Base-by-base conservation (phyloP, 352 stramenopile genomes). In the Phytophthora nicotianae region DNA sequence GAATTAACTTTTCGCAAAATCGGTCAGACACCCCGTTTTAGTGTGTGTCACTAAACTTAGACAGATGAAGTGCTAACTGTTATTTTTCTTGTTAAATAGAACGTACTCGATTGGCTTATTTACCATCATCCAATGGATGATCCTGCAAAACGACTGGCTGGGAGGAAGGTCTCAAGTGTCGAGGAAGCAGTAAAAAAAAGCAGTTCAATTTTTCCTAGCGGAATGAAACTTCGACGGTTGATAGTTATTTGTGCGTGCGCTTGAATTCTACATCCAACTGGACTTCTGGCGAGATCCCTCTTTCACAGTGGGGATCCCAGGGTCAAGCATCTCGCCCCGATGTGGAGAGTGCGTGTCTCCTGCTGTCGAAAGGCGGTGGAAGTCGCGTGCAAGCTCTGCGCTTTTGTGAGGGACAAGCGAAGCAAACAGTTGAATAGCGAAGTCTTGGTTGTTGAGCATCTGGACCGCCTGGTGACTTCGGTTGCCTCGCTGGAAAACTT, bases 391-490 rank as follows among this genome's bases (percentile, higher is more conserved):
- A 57, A 24, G 42, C 45, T 68, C 56, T 57, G 62, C 58, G 49
- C 38, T 42, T 77, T 59, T 91, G 84, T 95, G 73, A 95, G 83
- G 86, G 86, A 95, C 29, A 95, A 90, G 86, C 83, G 83, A 95
- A 83, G 83, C 85, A 83, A 89, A 89, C 86, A 93, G 86, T 95
- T 90, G 86, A 88, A 95, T 78, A 95, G 65, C 58, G 56, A 93
- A 89, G 86, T 95, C 86, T 95, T 61, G 66, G 75, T 77, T 91
- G 86, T 95, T 58, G 86, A 95, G 85, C 86, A 91, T 62, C 21
- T 73, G 74, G 82, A 93, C 84, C 84, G 84, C 81, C 19, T 77
- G 70, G 68, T 13, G 33, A 57, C 45, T 17, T 75, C 47, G 50
- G 33, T 68, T 48, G 19, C 58, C 62, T 77, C 64, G 62, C 69